Evolutionary conservation across 2,329 filamentous ascomycete genomes (phyloP), one percentile per base, ranked within the genome.

Genomic region (Diaporthe citrichinensis): DNA sequence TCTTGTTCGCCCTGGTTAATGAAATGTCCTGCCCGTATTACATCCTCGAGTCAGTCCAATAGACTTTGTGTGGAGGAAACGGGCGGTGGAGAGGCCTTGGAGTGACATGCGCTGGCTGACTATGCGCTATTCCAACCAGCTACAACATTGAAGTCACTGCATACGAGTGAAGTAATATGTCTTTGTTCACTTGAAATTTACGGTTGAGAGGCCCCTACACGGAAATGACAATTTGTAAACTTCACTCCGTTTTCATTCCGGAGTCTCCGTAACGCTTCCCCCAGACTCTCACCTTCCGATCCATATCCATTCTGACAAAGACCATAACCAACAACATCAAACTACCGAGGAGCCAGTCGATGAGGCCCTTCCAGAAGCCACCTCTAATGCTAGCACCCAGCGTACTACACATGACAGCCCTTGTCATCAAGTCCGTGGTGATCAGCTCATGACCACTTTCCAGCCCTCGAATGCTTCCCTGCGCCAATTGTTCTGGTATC

Each of bases 381-480:
- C 25, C 39, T 14, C 25, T 65, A 15, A 81, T 76, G 28, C 79
- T 82, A 3, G 81, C 82, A 2, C 83, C 83, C 76, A 83, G 76
- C 10, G 79, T 79, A 14, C 78, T 80, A 4, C 87, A 88, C 79
- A 91, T 89, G 86, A 94, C 90, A 31, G 91, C 78, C 75, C 88
- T 82, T 2, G 88, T 91, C 49, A 94, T 80, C 62, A 89, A 86
- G 78, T 89, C 90, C 4, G 92, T 93, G 4, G 91, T 88, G 25
- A 93, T 89, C 77, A 93, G 84, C 79, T 90, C 93, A 69, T 92
- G 87, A 1, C 92, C 93, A 39, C 84, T 88, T 80, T 94, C 92
- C 46, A 94, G 81, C 6, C 89, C 90, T 67, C 84, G 84, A 20
- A 94, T 85, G 1, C 90, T 87, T 1, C 87, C 87, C 12, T 82